Evolutionary conservation across 306 rosid genomes (phyloP).

Genomic region (Lathyrus tuberosus): DNA sequence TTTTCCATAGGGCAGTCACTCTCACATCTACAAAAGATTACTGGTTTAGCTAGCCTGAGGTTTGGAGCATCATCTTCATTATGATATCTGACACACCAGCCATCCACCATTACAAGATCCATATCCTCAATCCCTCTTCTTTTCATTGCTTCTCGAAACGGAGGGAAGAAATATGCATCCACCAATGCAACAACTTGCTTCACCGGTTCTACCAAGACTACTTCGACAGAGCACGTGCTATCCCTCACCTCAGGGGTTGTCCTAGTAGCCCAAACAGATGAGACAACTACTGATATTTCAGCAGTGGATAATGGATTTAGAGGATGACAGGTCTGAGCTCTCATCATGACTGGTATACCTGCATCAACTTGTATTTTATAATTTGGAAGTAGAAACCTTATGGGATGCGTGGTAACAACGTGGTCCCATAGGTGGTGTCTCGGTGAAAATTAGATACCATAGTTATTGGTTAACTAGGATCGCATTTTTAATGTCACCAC

Average conservation of each 20-base stretch:
- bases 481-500: too few species aligned
- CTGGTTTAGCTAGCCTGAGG: slow-evolving; percentile 82
- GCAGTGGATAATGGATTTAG: too few species aligned
- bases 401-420: too few species aligned
- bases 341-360: too few species aligned
- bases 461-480: too few species aligned
- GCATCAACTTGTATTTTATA: too few species aligned
- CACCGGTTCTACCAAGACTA: slow-evolving; percentile 67
- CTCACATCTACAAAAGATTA: slow-evolving; percentile 78
- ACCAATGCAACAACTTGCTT: slow-evolving; percentile 81
- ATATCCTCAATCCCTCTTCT: slow-evolving; percentile 84
- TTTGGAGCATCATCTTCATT: slow-evolving; percentile 83
- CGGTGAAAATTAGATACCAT: too few species aligned
- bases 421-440: too few species aligned
- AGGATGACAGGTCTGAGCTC: too few species aligned
- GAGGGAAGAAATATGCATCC: slow-evolving; percentile 88
- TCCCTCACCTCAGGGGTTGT: slow-evolving; percentile 94
- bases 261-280: too few species aligned
- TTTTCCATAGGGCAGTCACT: slow-evolving; percentile 88
- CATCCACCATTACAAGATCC: slow-evolving; percentile 90
- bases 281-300: too few species aligned
- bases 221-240: slow-evolving; percentile 80
- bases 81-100: slow-evolving; percentile 79
- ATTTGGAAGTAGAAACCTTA: too few species aligned
- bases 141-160: slow-evolving; percentile 93